A percentile compares a stretch with the other conserved stretches of the same genome.
Conservation (phyloP, 352 stramenopile genomes). For the Pythium myriotylum region DNA sequence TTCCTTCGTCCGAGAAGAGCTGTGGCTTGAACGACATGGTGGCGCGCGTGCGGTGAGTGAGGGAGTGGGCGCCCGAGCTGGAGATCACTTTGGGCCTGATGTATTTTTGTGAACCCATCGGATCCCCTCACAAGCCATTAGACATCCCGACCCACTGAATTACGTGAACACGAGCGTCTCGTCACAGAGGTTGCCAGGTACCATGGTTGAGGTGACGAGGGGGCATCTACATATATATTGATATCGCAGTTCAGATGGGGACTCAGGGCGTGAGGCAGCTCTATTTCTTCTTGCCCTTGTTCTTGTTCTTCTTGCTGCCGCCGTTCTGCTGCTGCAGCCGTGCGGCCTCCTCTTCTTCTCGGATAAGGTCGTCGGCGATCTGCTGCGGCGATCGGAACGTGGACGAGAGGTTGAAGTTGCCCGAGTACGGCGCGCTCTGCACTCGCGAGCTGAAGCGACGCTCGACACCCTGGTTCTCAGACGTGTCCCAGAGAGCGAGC, state of each 20-base stretch:
- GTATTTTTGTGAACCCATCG: too few relatives aligned
- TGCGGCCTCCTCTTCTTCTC: constrained; percentile 69
- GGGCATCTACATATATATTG: constrained; percentile 19
- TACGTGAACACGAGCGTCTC: too few relatives aligned
- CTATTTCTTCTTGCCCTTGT: constrained; percentile 54
- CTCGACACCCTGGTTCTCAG: constrained; percentile 86
- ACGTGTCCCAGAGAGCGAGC: constrained; percentile 90
- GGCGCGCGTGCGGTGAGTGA: too few relatives aligned
- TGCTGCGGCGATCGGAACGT: constrained; percentile 79
- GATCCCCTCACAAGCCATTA: too few relatives aligned
- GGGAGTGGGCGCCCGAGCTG: too few relatives aligned
- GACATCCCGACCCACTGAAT: too few relatives aligned
- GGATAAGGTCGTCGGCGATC: constrained; percentile 75
- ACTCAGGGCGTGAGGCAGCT: not conserved
- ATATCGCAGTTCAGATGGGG: constrained; percentile 1
- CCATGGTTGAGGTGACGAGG: not conserved
- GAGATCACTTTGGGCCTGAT: too few relatives aligned
- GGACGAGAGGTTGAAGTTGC: constrained; percentile 54
- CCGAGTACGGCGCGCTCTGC: constrained; percentile 29
- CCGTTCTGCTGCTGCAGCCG: constrained; percentile 28
- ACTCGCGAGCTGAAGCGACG: constrained; percentile 81
- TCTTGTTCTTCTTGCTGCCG: constrained; percentile 59
- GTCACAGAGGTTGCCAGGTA: too few relatives aligned
- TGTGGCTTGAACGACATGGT: constrained; percentile 74
- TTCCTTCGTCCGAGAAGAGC: constrained; percentile 75